Base-by-base conservation (phyloP, 495 filamentous ascomycete genomes). In the Penicillium arizonense region DNA sequence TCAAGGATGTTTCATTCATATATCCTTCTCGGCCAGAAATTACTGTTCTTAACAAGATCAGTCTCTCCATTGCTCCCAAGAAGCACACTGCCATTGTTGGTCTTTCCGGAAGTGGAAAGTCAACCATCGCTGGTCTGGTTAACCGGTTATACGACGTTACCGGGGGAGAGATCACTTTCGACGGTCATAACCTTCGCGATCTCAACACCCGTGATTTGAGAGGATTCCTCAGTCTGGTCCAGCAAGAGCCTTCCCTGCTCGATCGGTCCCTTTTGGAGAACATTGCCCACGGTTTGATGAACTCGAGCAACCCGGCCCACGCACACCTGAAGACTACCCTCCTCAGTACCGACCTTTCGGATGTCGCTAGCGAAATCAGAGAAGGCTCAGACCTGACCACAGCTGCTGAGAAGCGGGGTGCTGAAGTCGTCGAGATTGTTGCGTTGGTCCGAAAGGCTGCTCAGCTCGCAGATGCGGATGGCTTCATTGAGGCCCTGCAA, bases 81-180 rank as follows among this genome's bases (percentile, higher is more conserved):
- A 80, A 84, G 53, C 72, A 77, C 33, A 86, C 86, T 1, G 86
- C 84, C 1, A 77, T 90, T 36, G 83, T 89, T 6, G 87, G 87
- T 13, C 68, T 84, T 10, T 87, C 85, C 12, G 87, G 87, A 18
- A 83, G 80, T 52, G 87, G 87, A n/a, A 90, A 90, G 57, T 87
- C 83, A 3, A 89, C 86, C 6, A 73, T 88, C 26, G 78, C 79
- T 0, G 76, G 77, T 8, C 62, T 88, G 9, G 55, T 84, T 2
- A 74, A 76, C 16, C 69, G 84, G 10, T 63, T 86, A 41, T 78
- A 78, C 50, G 75, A 80, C 59, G 68, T 71, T 11, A 67, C 56
- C 0, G 45, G 66, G 6, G 78, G 78, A n/a, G 39, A 62, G 11
- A 69, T 89, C 34, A 51, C 65, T 3, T 68, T 89, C 5, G 81